These are phyloP conservation scores for Aspergillus unguis DNA, from an alignment of 2,329 filamentous ascomycete species.

Conservation along the genomic window DNA sequence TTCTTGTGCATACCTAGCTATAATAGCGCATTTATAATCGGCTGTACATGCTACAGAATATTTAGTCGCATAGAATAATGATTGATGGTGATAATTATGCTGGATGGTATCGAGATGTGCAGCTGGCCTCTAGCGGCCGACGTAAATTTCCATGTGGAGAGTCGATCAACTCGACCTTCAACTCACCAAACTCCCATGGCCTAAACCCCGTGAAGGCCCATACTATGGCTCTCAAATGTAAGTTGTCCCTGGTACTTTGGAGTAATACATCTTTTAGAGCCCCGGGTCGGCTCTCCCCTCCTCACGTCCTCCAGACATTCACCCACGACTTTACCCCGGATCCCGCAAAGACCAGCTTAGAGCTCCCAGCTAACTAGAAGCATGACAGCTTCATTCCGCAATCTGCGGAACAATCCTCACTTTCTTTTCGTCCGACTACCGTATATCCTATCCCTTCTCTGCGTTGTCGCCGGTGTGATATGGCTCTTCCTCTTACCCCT, in stretches of 20 bases:
- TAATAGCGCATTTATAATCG: slow-evolving; percentile 12
- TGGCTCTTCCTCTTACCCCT: slow-evolving; percentile 90
- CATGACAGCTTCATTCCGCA: slow-evolving; percentile 39
- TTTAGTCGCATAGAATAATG: slow-evolving; percentile 14
- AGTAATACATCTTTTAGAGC: too few species aligned
- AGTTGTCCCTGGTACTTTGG: slow-evolving; percentile 17
- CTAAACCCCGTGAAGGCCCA: slow-evolving; percentile 24
- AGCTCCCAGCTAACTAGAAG: slow-evolving; percentile 18
- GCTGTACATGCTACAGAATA: slow-evolving; percentile 7
- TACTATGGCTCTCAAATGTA: slow-evolving; percentile 42
- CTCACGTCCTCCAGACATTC: slow-evolving; percentile 1
- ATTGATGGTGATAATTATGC: slow-evolving; percentile 1
- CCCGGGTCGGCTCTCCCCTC: background rate
- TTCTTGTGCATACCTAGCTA: slow-evolving; percentile 34
- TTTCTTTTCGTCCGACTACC: slow-evolving; percentile 71
- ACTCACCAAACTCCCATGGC: slow-evolving; percentile 18
- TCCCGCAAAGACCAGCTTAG: slow-evolving; percentile 16
- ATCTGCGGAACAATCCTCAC: slow-evolving; percentile 73
- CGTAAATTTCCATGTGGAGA: slow-evolving; percentile 29
- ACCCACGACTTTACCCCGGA: slow-evolving; percentile 12
- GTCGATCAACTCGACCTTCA: background rate
- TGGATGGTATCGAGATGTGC: slow-evolving; percentile 24
- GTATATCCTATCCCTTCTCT: slow-evolving; percentile 81
- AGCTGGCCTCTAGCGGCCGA: slow-evolving; percentile 29
- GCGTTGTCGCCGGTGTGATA: slow-evolving; percentile 76